Evolutionary conservation across 129 eudicot genomes (phyloP), one percentile per base, ranked within the genome.

Genomic region (Glebionis coronaria): DNA sequence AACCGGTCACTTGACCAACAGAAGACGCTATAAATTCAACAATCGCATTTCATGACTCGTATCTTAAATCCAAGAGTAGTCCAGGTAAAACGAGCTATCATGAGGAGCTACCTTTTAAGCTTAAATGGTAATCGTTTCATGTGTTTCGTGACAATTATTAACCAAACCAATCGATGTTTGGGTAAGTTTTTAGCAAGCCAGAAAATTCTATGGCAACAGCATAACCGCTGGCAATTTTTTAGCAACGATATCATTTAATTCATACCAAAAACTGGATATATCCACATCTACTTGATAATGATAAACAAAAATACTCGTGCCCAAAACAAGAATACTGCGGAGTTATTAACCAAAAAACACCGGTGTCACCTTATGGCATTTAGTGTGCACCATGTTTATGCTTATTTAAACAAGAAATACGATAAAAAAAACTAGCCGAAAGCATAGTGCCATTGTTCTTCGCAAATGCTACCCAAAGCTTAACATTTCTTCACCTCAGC

Each of bases 401-500:
- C 66, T 61, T 61, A 31, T 61, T 61, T 50, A 61, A 35, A 35
- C 66, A 61, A n/a, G 25, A 29, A 35, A 61, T 61, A 61, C 49
- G 27, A 61, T 16, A 61, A 27, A 38, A n/a, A 61, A 61, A 61
- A 15, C 63, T 27, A 58, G 44, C 63, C 9, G 44, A 38, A 15
- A 16, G 8, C 49, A n/a, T n/a, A 61, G 16, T 8, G 0, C 16
- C 27, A 8, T 61, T 61, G 27, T 31, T 35, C 28, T 61, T 61
- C 66, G 38, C 66, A 38, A 61, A 38, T n/a, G 47, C 14, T n/a
- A n/a, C 11, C 5, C 19, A 58, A 58, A 58, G 29, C 44, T 58
- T 35, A 85, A 58, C 56, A 66, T 70, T 88, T 85, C 90, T 90
- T 87, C 79, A 81, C 90, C 60, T 86, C 92, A 35, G 97, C 97